Evolutionary conservation across 2,329 filamentous ascomycete species (phyloP), one percentile per base, ranked within the genome.

Genomic region (Diaporthe amygdali): DNA sequence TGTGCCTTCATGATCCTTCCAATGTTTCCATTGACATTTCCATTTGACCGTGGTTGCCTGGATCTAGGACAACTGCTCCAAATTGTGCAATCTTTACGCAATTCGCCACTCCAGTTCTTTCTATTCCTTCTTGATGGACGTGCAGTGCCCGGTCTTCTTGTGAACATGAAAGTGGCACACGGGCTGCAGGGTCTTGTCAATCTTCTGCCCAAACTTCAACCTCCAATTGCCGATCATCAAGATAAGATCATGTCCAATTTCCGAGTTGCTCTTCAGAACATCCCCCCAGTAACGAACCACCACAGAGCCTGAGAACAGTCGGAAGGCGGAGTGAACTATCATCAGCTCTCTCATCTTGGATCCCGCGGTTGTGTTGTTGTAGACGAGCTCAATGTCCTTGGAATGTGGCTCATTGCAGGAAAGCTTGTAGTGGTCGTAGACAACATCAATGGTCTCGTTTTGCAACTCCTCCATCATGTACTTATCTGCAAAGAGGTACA

Each of bases 401-500:
- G 76, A 39, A 67, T 69, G 30, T 15, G 75, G 76, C 22, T 47
- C 27, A 30, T 49, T 25, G 37, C 22, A 32, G 20, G 37, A 25
- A 20, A 32, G 15, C 2, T 5, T 44, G 63, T 66, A 77, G 73
- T 77, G 74, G 56, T 55, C 52, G 74, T 77, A 77, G 37, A 77
- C 64, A 12, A 71, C 71, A 59, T 77, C 76, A 41, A 77, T 71
- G 27, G 72, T 74, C 22, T 75, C 75, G 69, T 77, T 76, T 41
- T 74, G 70, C 10, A 77, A 54, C 4, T 69, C 72, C 0, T 61
- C n/a, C 46, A 77, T 75, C 64, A 73, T 68, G 34, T 77, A 70
- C 46, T 73, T 75, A 52, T 61, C 69, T 54, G 73, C 76, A 22
- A 78, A 70, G 47, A 77, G 51, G 54, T 78, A 78, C 3, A 78